Conservation (phyloP, 2,329 filamentous ascomycete species). For the Cephalotrichum gorgonifer region DNA sequence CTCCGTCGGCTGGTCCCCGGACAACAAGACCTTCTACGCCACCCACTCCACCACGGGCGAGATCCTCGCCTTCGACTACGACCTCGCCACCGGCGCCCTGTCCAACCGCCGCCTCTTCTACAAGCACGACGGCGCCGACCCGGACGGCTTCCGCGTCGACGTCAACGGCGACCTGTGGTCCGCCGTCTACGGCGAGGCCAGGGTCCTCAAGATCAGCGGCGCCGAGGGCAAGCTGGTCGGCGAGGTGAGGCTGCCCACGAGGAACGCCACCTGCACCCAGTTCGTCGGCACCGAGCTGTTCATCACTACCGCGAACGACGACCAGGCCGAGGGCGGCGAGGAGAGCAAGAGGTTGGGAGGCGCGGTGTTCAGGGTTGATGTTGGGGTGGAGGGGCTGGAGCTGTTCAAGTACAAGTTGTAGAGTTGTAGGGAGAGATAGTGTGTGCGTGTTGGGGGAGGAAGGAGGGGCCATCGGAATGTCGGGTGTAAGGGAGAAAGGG, state of each 20-base stretch:
- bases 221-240: slow-evolving; percentile 61
- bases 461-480: neutral
- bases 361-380: slow-evolving; percentile 65
- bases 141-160: slow-evolving; percentile 81
- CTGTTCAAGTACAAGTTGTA: slow-evolving; percentile 53
- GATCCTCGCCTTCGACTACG: slow-evolving; percentile 69
- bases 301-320: slow-evolving; percentile 66
- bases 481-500: neutral
- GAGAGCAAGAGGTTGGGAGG: slow-evolving; percentile 54
- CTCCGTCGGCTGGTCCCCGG: slow-evolving; percentile 69
- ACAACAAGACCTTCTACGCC: slow-evolving; percentile 68
- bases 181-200: slow-evolving; percentile 68
- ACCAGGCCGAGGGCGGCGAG: slow-evolving; percentile 52
- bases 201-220: slow-evolving; percentile 66
- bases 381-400: slow-evolving; percentile 57
- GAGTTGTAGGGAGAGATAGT: too few species aligned
- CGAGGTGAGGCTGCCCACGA: slow-evolving; percentile 65
- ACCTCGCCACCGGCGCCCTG: slow-evolving; percentile 50
- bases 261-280: slow-evolving; percentile 69
- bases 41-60: slow-evolving; percentile 64
- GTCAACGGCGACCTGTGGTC: slow-evolving; percentile 81
- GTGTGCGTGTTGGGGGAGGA: neutral
- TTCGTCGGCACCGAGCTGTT: slow-evolving; percentile 68
- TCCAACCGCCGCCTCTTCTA: slow-evolving; percentile 65
- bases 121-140: slow-evolving; percentile 53